These are phyloP conservation scores for Halenospora varia DNA, from an alignment of 495 filamentous ascomycete species.

Conservation along the genomic window DNA sequence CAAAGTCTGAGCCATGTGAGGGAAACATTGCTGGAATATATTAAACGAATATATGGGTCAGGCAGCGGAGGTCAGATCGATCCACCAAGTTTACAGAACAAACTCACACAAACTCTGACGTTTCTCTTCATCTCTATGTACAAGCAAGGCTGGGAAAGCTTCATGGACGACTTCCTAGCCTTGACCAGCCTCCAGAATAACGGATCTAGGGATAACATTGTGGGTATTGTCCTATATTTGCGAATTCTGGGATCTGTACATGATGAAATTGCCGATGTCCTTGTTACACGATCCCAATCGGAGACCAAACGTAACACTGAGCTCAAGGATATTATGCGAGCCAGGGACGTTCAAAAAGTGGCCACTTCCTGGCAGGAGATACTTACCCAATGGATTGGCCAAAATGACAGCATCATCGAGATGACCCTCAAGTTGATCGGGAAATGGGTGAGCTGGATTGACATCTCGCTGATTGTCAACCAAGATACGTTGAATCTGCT, in stretches of 20 bases:
- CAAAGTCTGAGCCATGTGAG: constrained; percentile 65
- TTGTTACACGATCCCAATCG: constrained; percentile 67
- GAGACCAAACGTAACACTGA: constrained; percentile 76
- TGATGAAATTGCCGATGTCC: constrained; percentile 92
- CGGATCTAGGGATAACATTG: constrained; percentile 58
- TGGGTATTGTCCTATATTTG: constrained; percentile 82
- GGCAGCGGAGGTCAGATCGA: constrained; percentile 51
- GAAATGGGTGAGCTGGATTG: constrained; percentile 97
- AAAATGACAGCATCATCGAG: constrained; percentile 71
- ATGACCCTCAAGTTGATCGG: constrained; percentile 84
- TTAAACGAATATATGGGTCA: constrained; percentile 64
- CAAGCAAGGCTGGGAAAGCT: constrained; percentile 75
- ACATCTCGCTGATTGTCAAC: constrained; percentile 89
- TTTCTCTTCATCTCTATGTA: constrained; percentile 86
- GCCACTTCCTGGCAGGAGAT: constrained; percentile 89
- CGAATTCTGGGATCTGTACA: constrained; percentile 84
- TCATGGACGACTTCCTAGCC: constrained; percentile 80
- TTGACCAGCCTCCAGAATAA: constrained; percentile 57
- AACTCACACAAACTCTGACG: constrained; percentile 91
- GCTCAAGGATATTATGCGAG: constrained; percentile 84
- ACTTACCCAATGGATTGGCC: constrained; percentile 70
- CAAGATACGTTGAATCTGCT: constrained; percentile 77
- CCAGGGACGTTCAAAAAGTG: constrained; percentile 80
- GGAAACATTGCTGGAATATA: constrained; percentile 72
- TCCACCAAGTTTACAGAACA: constrained; percentile 81